Evolutionary conservation across 2,329 filamentous ascomycete genomes (phyloP).

Genomic region (Verticillium longisporum): DNA sequence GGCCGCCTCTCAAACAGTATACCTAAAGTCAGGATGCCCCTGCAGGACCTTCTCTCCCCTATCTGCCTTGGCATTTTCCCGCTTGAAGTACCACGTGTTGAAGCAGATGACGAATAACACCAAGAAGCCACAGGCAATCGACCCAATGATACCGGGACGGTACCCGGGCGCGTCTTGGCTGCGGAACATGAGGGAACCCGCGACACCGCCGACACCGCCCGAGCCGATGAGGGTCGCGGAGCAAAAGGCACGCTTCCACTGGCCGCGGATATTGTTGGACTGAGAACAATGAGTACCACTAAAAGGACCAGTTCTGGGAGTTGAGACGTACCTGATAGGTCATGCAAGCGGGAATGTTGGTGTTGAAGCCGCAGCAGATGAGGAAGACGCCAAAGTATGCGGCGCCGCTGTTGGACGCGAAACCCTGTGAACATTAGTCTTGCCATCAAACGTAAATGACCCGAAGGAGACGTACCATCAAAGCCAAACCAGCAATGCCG

Average conservation of each 20-base stretch:
- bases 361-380: constrained; percentile 5
- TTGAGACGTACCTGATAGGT: neutral
- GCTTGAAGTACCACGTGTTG: constrained; percentile 4
- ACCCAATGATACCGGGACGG: constrained; percentile 1
- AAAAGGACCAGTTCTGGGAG: neutral
- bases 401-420: constrained; percentile 41
- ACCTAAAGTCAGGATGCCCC: constrained; percentile 6
- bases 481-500: constrained; percentile 57
- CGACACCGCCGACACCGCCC: constrained; percentile 11
- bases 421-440: constrained; percentile 26
- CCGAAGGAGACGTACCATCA: constrained; percentile 34
- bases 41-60: constrained; percentile 2
- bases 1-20: constrained; percentile 3
- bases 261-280: constrained; percentile 12
- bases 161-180: neutral
- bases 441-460: neutral
- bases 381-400: constrained; percentile 65
- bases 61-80: constrained; percentile 5
- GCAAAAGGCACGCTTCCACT: constrained; percentile 12
- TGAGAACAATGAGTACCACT: constrained; percentile 2
- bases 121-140: constrained; percentile 3
- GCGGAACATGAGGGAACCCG: constrained; percentile 11
- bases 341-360: constrained; percentile 5
- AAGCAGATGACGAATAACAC: neutral
- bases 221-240: constrained; percentile 8